These are phyloP conservation scores for Vishniacozyma victoriae DNA, from an alignment of 768 basidiomycete species.

Conservation along the genomic window DNA sequence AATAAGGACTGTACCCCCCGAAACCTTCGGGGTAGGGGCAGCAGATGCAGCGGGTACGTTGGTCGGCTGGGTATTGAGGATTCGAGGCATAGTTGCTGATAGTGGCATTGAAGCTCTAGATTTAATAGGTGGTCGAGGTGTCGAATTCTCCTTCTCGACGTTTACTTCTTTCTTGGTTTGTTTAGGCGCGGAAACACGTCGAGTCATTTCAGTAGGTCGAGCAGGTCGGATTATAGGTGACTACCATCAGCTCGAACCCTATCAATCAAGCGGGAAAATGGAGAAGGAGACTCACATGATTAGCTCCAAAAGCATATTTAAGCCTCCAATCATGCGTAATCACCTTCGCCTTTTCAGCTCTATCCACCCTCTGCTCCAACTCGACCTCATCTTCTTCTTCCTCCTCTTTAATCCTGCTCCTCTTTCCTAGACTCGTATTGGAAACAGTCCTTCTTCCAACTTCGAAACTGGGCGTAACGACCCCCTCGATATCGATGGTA, in stretches of 20 bases:
- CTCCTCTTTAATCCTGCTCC: slow-evolving; percentile 13
- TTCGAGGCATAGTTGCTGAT: background rate
- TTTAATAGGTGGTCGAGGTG: background rate
- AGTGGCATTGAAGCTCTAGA: background rate
- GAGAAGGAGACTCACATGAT: background rate
- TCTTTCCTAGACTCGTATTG: slow-evolving; percentile 2
- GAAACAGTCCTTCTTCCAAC: background rate
- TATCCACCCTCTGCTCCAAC: slow-evolving; percentile 10
- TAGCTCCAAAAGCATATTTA: slow-evolving; percentile 18
- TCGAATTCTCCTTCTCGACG: background rate
- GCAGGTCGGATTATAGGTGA: too few species aligned
- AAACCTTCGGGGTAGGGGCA: too few species aligned
- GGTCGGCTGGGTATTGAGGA: background rate
- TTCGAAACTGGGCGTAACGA: slow-evolving; percentile 17
- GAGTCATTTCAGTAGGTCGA: background rate
- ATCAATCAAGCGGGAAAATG: too few species aligned
- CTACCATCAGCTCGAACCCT: too few species aligned
- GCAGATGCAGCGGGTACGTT: background rate
- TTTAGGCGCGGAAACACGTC: too few species aligned
- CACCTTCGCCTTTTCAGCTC: slow-evolving; percentile 20
- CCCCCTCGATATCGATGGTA: slow-evolving; percentile 19
- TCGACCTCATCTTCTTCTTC: slow-evolving; percentile 2
- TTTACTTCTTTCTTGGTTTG: background rate
- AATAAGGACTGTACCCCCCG: too few species aligned
- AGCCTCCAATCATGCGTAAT: slow-evolving; percentile 27